Base-by-base conservation (phyloP, 768 basidiomycete species). In the Phylloporus sp. region DNA sequence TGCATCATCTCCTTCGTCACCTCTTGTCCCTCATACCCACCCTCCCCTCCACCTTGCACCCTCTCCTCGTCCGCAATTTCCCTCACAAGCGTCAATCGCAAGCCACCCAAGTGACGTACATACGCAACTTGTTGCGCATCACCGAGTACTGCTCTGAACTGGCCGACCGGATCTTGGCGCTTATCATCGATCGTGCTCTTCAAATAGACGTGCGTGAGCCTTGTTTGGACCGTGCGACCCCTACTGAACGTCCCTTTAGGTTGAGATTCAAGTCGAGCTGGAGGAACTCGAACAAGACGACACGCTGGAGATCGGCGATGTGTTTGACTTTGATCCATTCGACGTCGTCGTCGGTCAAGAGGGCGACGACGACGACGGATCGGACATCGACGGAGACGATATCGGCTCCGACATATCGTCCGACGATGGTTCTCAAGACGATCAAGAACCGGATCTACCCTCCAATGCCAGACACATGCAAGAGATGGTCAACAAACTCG, bases 231-330 rank as follows among this genome's bases (percentile, higher is more conserved):
- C n/a, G 42, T 17, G 22, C 42, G 5, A 11, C 42, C 14, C n/a
- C 17, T 32, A 17, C 49, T 53, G n/a, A 45, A 5, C 33, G 9
- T 22, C 11, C 5, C 28, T 38, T 2, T 52, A 94, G 91, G 90
- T 96, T 22, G 95, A 99, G 68, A 93, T 99, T 26, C 94, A 96
- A 62, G 86, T 91, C n/a, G 92, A 94, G 58, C 61, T 92, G 4
- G 94, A 97, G 61, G 91, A 96, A 54, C 71, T 94, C 5, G 93
- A 95, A 57, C 86, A 86, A 4, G 72, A 76, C 13, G 78, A 76
- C 15, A 52, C 58, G 4, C 48, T 71, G 49, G 81, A 81, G 24
- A 73, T 74, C n/a, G 76, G 72, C 2, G 73, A 72, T 14, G 46
- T 86, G 15, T 89, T 86, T 54, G 82, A 88, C 37, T 64, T 89